A percentile compares a stretch with the other conserved stretches of the same genome.
Conservation (phyloP, 129 eudicot genomes). For the Silybum marianum region DNA sequence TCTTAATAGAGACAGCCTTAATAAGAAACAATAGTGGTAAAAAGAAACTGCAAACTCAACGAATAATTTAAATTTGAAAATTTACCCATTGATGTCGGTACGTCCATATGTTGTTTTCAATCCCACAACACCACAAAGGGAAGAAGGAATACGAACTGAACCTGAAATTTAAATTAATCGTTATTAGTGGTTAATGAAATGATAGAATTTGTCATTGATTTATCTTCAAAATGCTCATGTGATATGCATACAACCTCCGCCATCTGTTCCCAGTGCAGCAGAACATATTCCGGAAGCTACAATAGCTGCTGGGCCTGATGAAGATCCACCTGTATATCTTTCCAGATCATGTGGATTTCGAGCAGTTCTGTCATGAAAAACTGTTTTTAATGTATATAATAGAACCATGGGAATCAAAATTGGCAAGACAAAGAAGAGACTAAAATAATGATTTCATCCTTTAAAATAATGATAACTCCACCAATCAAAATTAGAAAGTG, state of each 20-base stretch:
- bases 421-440: too few relatives aligned
- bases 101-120: conserved; percentile 91
- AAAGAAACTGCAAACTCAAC: not conserved
- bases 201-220: not conserved
- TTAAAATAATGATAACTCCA: too few relatives aligned
- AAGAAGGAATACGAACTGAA: conserved; percentile 93
- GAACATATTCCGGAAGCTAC: conserved; percentile 94
- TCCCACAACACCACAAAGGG: conserved; percentile 96
- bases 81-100: conserved; percentile 74
- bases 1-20: too few relatives aligned
- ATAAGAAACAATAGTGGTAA: not conserved
- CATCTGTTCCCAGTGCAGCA: conserved; percentile 97
- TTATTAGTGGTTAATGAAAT: conserved; percentile 4
- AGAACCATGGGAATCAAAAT: not conserved
- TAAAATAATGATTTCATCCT: too few relatives aligned
- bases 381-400: not conserved
- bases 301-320: conserved; percentile 98
- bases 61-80: not conserved
- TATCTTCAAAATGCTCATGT: conserved; percentile 9
- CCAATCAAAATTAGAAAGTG: too few relatives aligned
- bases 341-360: conserved; percentile 93
- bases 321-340: conserved; percentile 98
- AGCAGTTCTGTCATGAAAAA: conserved; percentile 63
- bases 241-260: conserved; percentile 76
- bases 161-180: conserved; percentile 52